Percentiles rank a stretch among this genome's conserved stretches.
Conservation (phyloP, 352 stramenopile species). For the Phytophthora ohioensis region DNA sequence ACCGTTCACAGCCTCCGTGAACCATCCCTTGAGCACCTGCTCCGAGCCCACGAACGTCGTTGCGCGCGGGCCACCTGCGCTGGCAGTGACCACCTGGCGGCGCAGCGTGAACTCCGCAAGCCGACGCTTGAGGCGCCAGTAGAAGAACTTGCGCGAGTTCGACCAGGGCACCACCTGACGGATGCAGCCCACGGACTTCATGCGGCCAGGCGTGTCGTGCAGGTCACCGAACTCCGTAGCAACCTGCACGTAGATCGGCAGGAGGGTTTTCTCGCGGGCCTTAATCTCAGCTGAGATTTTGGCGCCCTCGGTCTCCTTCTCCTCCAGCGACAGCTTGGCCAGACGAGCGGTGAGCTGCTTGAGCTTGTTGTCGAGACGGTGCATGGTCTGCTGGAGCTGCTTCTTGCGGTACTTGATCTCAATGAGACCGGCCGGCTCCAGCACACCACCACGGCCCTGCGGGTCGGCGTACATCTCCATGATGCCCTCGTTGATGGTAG, state of each 20-base stretch:
- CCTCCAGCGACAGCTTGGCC: slow-evolving; percentile 57
- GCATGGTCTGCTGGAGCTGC: slow-evolving; percentile 97
- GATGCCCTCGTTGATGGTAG: slow-evolving; percentile 98
- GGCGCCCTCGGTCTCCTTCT: slow-evolving; percentile 51
- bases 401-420: slow-evolving; percentile 99
- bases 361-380: slow-evolving; percentile 96
- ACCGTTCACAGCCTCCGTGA: slow-evolving; percentile 83
- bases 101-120: slow-evolving; percentile 96
- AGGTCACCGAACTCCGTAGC: slow-evolving; percentile 99
- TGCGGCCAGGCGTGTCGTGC: slow-evolving; percentile 99
- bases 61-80: slow-evolving; percentile 39
- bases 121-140: slow-evolving; percentile 98
- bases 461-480: slow-evolving; percentile 99
- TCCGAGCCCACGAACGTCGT: slow-evolving; percentile 64
- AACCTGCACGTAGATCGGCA: slow-evolving; percentile 98
- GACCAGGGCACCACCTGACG: slow-evolving; percentile 96
- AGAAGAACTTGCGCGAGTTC: slow-evolving; percentile 97
- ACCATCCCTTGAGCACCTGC: slow-evolving; percentile 81
- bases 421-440: slow-evolving; percentile 98
- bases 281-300: slow-evolving; percentile 93
- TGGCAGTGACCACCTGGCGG: slow-evolving; percentile 55
- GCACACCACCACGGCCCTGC: slow-evolving; percentile 95
- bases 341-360: slow-evolving; percentile 82
- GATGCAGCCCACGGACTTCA: slow-evolving; percentile 99
- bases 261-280: slow-evolving; percentile 91